These are phyloP conservation scores for Nakaseomyces delphensis DNA, from an alignment of 1,139 yeast species.

Conservation along the genomic window DNA sequence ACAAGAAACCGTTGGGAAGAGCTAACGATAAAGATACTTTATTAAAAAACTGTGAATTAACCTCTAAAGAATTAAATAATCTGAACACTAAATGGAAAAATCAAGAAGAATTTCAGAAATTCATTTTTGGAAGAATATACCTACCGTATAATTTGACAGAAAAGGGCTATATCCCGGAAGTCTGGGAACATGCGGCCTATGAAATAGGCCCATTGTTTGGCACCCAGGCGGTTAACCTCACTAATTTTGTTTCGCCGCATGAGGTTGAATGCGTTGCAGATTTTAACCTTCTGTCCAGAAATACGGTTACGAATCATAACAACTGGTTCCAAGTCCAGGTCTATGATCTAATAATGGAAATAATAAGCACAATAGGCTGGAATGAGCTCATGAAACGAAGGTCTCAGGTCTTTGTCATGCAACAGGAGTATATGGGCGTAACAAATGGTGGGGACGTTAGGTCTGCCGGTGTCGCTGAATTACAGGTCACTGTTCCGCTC, in stretches of 20 bases:
- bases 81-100: slow-evolving; percentile 32
- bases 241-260: slow-evolving; percentile 35
- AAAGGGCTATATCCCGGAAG: slow-evolving; percentile 50
- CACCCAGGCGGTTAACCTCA: slow-evolving; percentile 41
- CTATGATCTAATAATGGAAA: slow-evolving; percentile 56
- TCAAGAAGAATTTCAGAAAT: slow-evolving; percentile 20
- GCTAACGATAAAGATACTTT: slow-evolving; percentile 5
- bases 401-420: slow-evolving; percentile 89
- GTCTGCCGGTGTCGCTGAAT: background rate
- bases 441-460: background rate
- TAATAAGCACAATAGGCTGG: slow-evolving; percentile 77
- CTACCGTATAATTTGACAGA: slow-evolving; percentile 56
- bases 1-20: slow-evolving; percentile 25
- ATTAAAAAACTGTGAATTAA: slow-evolving; percentile 48
- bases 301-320: slow-evolving; percentile 67
- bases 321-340: slow-evolving; percentile 60
- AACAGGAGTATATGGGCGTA: slow-evolving; percentile 54
- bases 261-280: slow-evolving; percentile 47
- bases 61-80: slow-evolving; percentile 47
- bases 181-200: slow-evolving; percentile 41
- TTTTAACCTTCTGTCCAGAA: slow-evolving; percentile 59
- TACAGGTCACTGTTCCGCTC: slow-evolving; percentile 12
- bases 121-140: slow-evolving; percentile 50
- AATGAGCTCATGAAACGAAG: slow-evolving; percentile 70
- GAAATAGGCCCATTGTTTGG: slow-evolving; percentile 46